Evolutionary conservation across 345 rosid species (phyloP).

Genomic region (Ailanthus altissimus): DNA sequence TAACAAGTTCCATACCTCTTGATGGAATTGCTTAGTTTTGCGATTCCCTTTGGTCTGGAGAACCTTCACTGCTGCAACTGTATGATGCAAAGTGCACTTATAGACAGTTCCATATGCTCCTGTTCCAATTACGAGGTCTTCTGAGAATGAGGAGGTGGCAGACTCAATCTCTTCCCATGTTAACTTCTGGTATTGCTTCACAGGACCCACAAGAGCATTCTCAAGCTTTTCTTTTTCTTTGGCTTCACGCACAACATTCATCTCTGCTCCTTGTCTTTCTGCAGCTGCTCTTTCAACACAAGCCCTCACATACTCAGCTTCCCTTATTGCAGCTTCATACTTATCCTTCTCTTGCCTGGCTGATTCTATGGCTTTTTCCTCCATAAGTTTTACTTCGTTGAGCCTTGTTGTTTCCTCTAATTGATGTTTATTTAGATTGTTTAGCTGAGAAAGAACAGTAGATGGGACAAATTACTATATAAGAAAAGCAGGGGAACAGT

Average conservation of each 20-base stretch:
- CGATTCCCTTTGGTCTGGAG: slow-evolving; percentile 64
- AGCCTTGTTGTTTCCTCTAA: slow-evolving; percentile 60
- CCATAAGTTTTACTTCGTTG: slow-evolving; percentile 49
- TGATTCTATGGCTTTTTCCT: slow-evolving; percentile 53
- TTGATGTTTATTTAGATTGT: slow-evolving; percentile 44
- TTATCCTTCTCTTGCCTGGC: slow-evolving; percentile 64
- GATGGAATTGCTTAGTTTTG: slow-evolving; percentile 66
- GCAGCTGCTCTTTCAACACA: slow-evolving; percentile 56
- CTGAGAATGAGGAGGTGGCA: slow-evolving; percentile 83
- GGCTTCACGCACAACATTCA: slow-evolving; percentile 48
- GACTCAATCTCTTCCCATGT: slow-evolving; percentile 81
- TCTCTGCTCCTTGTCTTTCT: slow-evolving; percentile 58
- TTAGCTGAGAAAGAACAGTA: slow-evolving; percentile 42
- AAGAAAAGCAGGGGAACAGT: not conserved
- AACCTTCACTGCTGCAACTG: slow-evolving; percentile 78
- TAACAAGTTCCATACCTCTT: slow-evolving; percentile 55
- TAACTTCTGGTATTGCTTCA: slow-evolving; percentile 53
- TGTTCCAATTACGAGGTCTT: slow-evolving; percentile 61
- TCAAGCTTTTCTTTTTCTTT: slow-evolving; percentile 76
- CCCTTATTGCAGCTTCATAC: slow-evolving; percentile 53
- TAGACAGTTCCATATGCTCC: slow-evolving; percentile 91
- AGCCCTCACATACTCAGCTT: slow-evolving; percentile 46
- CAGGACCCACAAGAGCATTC: slow-evolving; percentile 52
- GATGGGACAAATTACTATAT: not conserved
- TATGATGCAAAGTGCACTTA: slow-evolving; percentile 65